Evolutionary conservation across 805 yeast genomes (phyloP), one percentile per base, ranked within the genome.

Genomic region (Metschnikowia picachoensis): DNA sequence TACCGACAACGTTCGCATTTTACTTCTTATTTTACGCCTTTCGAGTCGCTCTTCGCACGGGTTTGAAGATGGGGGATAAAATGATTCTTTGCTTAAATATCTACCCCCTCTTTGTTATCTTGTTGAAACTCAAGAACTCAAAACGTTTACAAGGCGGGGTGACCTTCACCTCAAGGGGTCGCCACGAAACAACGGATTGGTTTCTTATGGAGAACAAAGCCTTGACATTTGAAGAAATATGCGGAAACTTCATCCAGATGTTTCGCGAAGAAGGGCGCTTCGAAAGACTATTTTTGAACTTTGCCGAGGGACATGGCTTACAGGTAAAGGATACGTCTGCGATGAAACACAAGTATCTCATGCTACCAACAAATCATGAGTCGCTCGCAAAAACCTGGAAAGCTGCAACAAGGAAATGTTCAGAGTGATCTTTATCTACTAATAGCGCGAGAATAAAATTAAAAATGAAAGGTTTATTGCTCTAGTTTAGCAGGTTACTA

Each of bases 1-100:
- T 90, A 41, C 99, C 99, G 0, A 94, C 99, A 0, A 85, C 89
- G 2, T 61, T 83, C 54, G 94, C 94, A 12, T 94, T 91, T 60
- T 94, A 94, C 60, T 55, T 82, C 14, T 78, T 83, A 17, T 92
- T 90, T 64, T 85, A 87, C 6, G 49, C 74, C 0, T 69, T 83
- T 4, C 71, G 90, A 44, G 58, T 89, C 31, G 51, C 73, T 0
- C 72, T 80, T 4, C 66, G 87, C 35, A 45, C 70, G 3, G 42
- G 73, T 1, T 67, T 78, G 32, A 81, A 83, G 15, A 41, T 69
- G 1, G 62, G 85, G 17, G 94, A 88, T 53, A 69, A 83, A 35
- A 40, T 72, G 0, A 72, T 88, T 51, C 79, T 91, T 7, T 61
- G 80, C 30, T 62, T 90, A 45, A 92, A 91, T 60, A 91, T 91